Evolutionary conservation across 2,329 filamentous ascomycete genomes (phyloP).

Genomic region (Xylaria polymorpha): DNA sequence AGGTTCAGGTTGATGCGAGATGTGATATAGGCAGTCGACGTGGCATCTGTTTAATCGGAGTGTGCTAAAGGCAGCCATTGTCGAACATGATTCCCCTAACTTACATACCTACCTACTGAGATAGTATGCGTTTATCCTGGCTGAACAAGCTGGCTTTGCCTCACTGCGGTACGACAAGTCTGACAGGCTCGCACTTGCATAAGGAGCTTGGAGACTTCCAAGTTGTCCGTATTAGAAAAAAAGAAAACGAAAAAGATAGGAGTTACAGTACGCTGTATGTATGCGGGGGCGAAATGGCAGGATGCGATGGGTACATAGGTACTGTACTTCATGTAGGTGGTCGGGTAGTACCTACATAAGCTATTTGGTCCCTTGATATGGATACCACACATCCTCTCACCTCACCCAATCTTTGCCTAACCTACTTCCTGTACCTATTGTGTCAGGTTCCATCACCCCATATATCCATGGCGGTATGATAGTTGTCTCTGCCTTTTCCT

Average conservation of each 20-base stretch:
- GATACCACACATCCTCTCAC: conserved; percentile 9
- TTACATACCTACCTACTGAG: background rate
- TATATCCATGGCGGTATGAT: background rate
- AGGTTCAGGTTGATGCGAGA: background rate
- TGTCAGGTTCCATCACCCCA: background rate
- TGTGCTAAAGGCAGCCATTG: background rate
- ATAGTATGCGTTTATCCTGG: background rate
- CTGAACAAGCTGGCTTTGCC: background rate
- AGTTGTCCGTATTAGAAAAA: background rate
- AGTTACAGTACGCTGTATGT: background rate
- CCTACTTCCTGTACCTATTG: background rate
- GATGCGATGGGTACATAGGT: background rate
- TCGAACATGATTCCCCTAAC: background rate
- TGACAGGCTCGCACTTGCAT: background rate
- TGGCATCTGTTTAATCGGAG: background rate
- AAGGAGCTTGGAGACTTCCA: background rate
- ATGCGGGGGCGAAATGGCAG: conserved; percentile 14
- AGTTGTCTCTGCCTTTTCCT: background rate
- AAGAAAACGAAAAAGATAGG: background rate
- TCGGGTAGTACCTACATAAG: too few species aligned
- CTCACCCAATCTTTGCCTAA: conserved; percentile 12
- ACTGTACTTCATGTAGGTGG: background rate
- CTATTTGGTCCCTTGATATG: conserved; percentile 15
- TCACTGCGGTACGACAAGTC: background rate
- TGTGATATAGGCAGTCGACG: background rate